Percentiles rank a stretch among this genome's conserved stretches.
phyloP scores from a whole-genome alignment of 2,329 filamentous ascomycete genomes.

The Fusarium newnesense region DNA sequence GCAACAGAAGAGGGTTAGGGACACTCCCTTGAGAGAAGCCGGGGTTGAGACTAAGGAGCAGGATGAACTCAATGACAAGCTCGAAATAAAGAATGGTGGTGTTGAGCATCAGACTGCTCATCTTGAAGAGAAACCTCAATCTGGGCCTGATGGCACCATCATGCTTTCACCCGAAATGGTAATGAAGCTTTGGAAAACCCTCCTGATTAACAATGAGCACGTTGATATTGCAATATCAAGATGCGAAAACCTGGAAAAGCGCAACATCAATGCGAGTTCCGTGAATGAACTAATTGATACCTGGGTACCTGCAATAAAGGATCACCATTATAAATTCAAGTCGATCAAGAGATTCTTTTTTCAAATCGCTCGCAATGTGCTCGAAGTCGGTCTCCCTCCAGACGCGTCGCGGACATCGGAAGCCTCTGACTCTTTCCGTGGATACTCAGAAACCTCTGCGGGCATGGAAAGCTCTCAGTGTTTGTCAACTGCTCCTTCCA shows the following conservation, averaged over 20 bases:
- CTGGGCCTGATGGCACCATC: not conserved
- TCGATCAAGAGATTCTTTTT: not conserved
- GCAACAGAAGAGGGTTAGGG: not conserved
- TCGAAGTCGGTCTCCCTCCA: not conserved
- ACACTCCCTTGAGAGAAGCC: not conserved
- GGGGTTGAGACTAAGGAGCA: not conserved
- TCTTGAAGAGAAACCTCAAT: not conserved
- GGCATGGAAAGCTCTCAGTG: not conserved
- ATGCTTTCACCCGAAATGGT: not conserved
- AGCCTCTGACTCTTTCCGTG: not conserved
- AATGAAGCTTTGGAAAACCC: not conserved
- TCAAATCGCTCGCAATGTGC: not conserved
- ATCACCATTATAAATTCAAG: not conserved
- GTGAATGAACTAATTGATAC: not conserved
- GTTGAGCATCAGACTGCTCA: not conserved
- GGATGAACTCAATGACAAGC: not conserved
- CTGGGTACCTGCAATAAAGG: not conserved
- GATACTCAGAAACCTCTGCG: not conserved
- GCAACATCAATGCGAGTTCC: not conserved
- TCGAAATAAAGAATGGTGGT: not conserved
- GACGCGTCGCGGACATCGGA: not conserved
- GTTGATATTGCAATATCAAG: not conserved
- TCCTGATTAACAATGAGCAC: not conserved
- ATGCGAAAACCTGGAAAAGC: not conserved
- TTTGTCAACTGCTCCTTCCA: not conserved